These are phyloP conservation scores for Kwoniella shandongensis DNA, from an alignment of 768 basidiomycete species.

Conservation along the genomic window DNA sequence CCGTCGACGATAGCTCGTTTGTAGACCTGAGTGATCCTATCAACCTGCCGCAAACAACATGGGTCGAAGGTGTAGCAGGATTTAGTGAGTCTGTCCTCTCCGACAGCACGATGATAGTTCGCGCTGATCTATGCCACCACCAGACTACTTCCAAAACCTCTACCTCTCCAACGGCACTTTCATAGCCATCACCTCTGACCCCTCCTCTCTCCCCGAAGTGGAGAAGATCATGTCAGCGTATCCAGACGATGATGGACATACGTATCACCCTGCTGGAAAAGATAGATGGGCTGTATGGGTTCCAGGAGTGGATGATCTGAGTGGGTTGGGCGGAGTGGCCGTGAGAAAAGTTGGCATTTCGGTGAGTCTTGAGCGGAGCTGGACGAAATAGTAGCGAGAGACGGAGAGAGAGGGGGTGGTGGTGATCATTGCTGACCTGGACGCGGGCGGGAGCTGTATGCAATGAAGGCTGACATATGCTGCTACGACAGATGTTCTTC, in stretches of 20 bases:
- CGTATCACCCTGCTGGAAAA: slow-evolving; percentile 22
- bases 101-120: not conserved
- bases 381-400: not conserved
- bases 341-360: slow-evolving; percentile 30
- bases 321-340: slow-evolving; percentile 28
- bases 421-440: not conserved
- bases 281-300: slow-evolving; percentile 30
- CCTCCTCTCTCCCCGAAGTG: slow-evolving; percentile 24
- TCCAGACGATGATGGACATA: slow-evolving; percentile 19
- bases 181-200: slow-evolving; percentile 24
- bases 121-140: not conserved
- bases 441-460: not conserved
- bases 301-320: slow-evolving; percentile 12
- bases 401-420: no score
- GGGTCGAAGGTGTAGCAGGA: slow-evolving; percentile 31
- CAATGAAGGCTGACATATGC: not conserved
- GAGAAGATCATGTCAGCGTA: slow-evolving; percentile 26
- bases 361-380: slow-evolving; percentile 23
- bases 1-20: slow-evolving; percentile 9
- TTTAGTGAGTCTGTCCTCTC: slow-evolving; percentile 24
- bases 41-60: slow-evolving; percentile 27
- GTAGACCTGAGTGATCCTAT: slow-evolving; percentile 5
- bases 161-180: slow-evolving; percentile 38
- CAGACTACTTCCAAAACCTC: slow-evolving; percentile 31
- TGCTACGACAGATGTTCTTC: slow-evolving; percentile 40